phyloP scores from a whole-genome alignment of 768 basidiomycete species.

The Hygrophorus pudorinus region DNA sequence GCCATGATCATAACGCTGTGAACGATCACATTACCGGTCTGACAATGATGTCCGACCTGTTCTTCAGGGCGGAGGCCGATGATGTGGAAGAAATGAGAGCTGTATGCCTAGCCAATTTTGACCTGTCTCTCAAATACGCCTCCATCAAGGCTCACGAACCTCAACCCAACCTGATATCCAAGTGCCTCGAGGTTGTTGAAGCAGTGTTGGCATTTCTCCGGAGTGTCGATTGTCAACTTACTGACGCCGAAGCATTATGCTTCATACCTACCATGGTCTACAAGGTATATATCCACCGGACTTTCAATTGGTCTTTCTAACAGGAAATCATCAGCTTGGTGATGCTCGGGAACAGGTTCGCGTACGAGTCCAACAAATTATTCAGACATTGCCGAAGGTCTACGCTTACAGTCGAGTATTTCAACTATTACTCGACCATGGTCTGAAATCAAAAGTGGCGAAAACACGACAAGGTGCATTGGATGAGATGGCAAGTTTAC shows the following conservation, averaged over 20 bases:
- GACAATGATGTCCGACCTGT: conserved; percentile 66
- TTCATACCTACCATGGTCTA: conserved; percentile 84
- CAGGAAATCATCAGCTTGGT: conserved; percentile 55
- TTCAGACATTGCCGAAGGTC: conserved; percentile 78
- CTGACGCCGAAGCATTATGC: conserved; percentile 78
- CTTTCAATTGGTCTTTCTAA: not conserved
- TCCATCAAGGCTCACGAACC: conserved; percentile 86
- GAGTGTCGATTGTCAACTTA: conserved; percentile 62
- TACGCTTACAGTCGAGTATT: conserved; percentile 92
- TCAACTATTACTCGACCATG: conserved; percentile 78
- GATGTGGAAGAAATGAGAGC: conserved; percentile 40
- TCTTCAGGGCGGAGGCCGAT: conserved; percentile 42
- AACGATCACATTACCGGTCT: conserved; percentile 86
- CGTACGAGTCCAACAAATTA: conserved; percentile 69
- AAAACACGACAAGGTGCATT: conserved; percentile 84
- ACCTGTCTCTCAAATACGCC: conserved; percentile 87
- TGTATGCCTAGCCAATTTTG: conserved; percentile 76
- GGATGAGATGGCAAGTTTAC: conserved; percentile 68
- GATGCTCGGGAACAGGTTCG: conserved; percentile 83
- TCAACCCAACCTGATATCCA: conserved; percentile 79
- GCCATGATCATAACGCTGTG: conserved; percentile 91
- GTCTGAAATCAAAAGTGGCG: conserved; percentile 81
- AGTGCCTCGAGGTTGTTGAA: conserved; percentile 83
- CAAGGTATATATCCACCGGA: conserved; percentile 45
- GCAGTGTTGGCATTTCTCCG: conserved; percentile 70